These are phyloP conservation scores for Knufia petricola DNA, from an alignment of 2,329 filamentous ascomycete genomes.

Conservation along the genomic window DNA sequence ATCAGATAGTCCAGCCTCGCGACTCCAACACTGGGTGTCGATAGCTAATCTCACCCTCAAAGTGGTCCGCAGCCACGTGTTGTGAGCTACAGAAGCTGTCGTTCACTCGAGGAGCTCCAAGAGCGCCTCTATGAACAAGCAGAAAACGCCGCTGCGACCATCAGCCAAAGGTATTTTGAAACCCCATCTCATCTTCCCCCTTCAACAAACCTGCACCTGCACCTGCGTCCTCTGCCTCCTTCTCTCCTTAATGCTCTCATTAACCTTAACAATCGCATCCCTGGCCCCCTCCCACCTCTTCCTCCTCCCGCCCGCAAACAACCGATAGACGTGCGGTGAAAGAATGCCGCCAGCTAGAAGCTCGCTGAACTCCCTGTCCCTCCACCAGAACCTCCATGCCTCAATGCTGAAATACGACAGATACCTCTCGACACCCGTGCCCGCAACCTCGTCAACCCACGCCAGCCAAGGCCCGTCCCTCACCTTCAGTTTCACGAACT, in stretches of 20 bases:
- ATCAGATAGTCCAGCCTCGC: too few relatives aligned
- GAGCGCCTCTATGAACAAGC: too few relatives aligned
- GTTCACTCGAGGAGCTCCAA: too few relatives aligned
- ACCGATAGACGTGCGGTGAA: constrained; percentile 27
- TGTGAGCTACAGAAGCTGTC: too few relatives aligned
- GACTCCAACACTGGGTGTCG: too few relatives aligned
- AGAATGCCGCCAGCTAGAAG: constrained; percentile 28
- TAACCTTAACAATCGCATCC: constrained; percentile 22
- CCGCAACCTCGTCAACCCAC: constrained; percentile 28
- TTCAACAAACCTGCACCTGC: too few relatives aligned
- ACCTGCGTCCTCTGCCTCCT: not conserved
- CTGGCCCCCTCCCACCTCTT: constrained; percentile 24
- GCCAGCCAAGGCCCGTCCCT: constrained; percentile 17
- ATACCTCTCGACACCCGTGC: constrained; percentile 25
- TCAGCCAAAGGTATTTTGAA: too few relatives aligned
- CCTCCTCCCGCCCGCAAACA: constrained; percentile 26
- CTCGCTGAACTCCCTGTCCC: constrained; percentile 26
- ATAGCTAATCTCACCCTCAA: too few relatives aligned
- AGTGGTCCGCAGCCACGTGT: too few relatives aligned
- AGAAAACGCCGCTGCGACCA: too few relatives aligned
- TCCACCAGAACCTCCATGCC: constrained; percentile 30
- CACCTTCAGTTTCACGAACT: constrained; percentile 12
- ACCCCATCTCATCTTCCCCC: too few relatives aligned
- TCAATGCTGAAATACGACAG: constrained; percentile 25
- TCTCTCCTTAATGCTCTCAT: constrained; percentile 9